Base-by-base conservation (phyloP, 1,139 yeast species). In the Pichia sp. region DNA sequence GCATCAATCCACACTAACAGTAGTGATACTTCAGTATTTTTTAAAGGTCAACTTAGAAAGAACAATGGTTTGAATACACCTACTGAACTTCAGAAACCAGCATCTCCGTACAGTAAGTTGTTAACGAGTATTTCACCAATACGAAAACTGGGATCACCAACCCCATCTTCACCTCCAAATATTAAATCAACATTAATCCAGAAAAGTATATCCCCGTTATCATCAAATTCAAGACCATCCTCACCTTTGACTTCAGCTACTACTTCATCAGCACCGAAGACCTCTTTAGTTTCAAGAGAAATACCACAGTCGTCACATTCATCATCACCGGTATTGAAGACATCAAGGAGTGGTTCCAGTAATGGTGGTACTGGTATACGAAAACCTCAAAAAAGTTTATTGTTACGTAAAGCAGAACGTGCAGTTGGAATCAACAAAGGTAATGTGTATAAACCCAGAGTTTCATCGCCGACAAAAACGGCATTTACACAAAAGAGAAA, bases 401-500 rank as follows among this genome's bases (percentile, higher is more conserved):
- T 58, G 1, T 15, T 58, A 7, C 39, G 58, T 20, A 57, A 57
- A 7, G 61, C 61, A 2, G 58, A 58, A 46, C 51, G 59, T 30
- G 59, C 55, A 4, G 51, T 55, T 12, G 52, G 53, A 7, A 48
- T 50, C 4, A 41, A 38, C 26, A 39, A 44, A 35, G 13, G 42
- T 11, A 23, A 35, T 25, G 37, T 29, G 12, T 23, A 29, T 16
- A 43, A 41, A 35, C 46, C 50, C 8, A 44, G 24, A 42, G 7
- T 29, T 20, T 29, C 35, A 25, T 50, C 48, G 13, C 16, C 42
- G 4, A 29, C 29, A 1, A 13, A n/a, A 30, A 3, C 18, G 9
- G 16, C 23, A 18, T 18, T 7, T 9, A 15, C 7, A 20, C n/a
- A 35, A 35, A 35, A 18, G 25, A 35, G 16, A 7, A 35, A 16